Evolutionary conservation across 352 stramenopile species (phyloP).

Genomic region (Phytophthora crassamura): DNA sequence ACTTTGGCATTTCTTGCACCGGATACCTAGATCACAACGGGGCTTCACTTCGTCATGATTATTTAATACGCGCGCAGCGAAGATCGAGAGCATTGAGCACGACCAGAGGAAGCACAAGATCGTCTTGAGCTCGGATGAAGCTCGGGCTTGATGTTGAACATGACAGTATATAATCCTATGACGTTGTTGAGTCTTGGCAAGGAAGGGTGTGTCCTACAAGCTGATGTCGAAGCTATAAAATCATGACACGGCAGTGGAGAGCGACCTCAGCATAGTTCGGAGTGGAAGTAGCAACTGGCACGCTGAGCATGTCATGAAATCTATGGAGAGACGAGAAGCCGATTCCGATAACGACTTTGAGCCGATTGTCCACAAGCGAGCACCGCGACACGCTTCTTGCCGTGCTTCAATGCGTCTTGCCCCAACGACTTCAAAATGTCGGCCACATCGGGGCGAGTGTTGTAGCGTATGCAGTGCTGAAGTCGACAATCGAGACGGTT

Average conservation of each 20-base stretch:
- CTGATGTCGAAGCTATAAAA: too few species aligned
- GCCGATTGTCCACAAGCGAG: slow-evolving; percentile 42
- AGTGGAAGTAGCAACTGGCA: too few species aligned
- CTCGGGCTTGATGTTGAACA: slow-evolving; percentile 3
- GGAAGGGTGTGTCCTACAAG: neutral
- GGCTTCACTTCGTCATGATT: slow-evolving; percentile 75
- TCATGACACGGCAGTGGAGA: too few species aligned
- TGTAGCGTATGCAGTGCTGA: slow-evolving; percentile 31
- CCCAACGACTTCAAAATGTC: slow-evolving; percentile 30
- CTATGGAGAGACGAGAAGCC: too few species aligned
- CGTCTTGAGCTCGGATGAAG: slow-evolving; percentile 29
- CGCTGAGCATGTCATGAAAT: too few species aligned
- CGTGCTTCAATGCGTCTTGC: slow-evolving; percentile 23
- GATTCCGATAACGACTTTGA: too few species aligned
- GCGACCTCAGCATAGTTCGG: too few species aligned
- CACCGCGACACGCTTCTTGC: slow-evolving; percentile 36
- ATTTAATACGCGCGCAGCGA: slow-evolving; percentile 79
- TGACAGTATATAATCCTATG: too few species aligned
- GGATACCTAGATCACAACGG: too few species aligned
- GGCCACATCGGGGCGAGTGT: slow-evolving; percentile 33
- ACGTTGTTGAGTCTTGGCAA: neutral
- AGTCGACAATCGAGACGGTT: slow-evolving; percentile 31
- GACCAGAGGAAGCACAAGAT: slow-evolving; percentile 45
- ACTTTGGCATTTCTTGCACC: too few species aligned
- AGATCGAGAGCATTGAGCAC: slow-evolving; percentile 68